These are phyloP conservation scores for Amylocarpus encephaloides DNA, from an alignment of 2,329 filamentous ascomycete species.

Conservation along the genomic window DNA sequence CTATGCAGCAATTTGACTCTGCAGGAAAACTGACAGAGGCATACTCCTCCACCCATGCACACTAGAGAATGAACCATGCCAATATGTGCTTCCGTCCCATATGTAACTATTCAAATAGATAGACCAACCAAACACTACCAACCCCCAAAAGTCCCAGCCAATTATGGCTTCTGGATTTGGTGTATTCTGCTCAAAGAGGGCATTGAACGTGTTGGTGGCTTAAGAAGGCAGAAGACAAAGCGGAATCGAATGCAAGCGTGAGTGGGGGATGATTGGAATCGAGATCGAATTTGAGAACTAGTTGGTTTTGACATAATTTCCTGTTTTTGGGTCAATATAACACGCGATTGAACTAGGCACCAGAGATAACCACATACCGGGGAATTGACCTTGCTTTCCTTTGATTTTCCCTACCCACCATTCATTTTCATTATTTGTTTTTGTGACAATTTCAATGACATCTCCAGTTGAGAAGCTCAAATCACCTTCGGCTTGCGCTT, in stretches of 20 bases:
- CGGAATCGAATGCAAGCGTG: background rate
- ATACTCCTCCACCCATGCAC: too few species aligned
- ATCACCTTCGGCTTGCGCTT: constrained; percentile 90
- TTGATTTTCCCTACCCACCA: constrained; percentile 89
- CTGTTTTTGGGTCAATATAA: constrained; percentile 29
- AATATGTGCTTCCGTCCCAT: too few species aligned
- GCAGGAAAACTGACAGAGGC: too few species aligned
- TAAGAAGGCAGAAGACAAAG: background rate
- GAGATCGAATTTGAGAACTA: background rate
- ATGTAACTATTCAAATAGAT: too few species aligned
- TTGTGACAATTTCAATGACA: constrained; percentile 76
- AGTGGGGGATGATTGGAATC: background rate
- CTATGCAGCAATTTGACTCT: too few species aligned
- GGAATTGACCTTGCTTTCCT: constrained; percentile 84
- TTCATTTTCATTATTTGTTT: constrained; percentile 88
- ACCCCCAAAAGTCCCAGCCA: too few species aligned
- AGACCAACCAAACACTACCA: too few species aligned
- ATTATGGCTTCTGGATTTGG: too few species aligned
- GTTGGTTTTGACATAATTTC: constrained; percentile 40
- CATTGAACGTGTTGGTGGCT: too few species aligned
- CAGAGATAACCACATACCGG: constrained; percentile 54
- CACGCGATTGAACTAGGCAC: background rate
- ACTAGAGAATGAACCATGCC: too few species aligned
- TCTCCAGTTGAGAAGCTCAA: constrained; percentile 86
- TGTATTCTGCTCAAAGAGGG: too few species aligned